Conservation (phyloP, 352 stramenopile species). For the Phytopythium sindhum region DNA sequence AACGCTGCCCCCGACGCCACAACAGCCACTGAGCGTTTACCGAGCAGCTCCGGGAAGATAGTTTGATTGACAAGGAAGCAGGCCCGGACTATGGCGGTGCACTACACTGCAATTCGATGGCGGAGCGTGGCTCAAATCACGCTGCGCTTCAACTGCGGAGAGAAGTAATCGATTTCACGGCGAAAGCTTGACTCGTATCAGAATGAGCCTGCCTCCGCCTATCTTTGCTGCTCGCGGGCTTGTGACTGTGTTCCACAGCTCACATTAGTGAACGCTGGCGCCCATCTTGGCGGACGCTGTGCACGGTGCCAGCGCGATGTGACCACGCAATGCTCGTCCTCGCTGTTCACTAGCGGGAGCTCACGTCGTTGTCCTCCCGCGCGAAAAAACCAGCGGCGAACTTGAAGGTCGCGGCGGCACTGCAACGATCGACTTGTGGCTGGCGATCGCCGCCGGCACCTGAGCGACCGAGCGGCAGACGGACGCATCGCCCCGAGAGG, state of each 20-base stretch:
- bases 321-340: background rate
- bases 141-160: background rate
- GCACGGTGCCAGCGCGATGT: background rate
- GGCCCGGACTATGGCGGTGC: background rate
- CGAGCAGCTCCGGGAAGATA: background rate
- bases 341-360: too few relatives aligned
- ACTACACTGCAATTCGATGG: background rate
- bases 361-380: background rate
- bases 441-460: background rate
- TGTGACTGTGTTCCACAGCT: background rate
- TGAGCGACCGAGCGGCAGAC: background rate
- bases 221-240: background rate
- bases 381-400: background rate
- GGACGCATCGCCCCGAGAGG: background rate
- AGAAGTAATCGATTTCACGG: background rate
- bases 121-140: background rate
- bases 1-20: background rate
- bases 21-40: background rate
- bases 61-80: background rate
- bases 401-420: background rate
- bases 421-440: constrained; percentile 1
- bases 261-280: background rate
- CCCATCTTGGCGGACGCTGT: background rate
- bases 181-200: background rate
- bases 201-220: background rate